Evolutionary conservation across 257 asterid genomes (phyloP).

Genomic region (Nicotiana noctiflora): DNA sequence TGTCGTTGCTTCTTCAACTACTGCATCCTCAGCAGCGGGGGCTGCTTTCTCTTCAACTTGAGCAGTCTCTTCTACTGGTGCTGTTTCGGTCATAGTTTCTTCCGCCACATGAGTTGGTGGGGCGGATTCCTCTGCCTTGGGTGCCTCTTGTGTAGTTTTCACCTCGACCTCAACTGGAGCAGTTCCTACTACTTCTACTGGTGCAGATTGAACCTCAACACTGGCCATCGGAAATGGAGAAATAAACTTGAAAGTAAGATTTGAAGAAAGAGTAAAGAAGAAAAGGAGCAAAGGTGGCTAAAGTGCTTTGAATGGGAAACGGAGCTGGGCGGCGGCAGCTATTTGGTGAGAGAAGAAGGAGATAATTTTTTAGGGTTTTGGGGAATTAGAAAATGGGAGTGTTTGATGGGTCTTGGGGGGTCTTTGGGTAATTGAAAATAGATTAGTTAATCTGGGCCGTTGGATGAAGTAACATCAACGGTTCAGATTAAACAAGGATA

Average conservation of each 20-base stretch:
- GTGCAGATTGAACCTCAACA: constrained; percentile 47
- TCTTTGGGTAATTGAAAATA: no score
- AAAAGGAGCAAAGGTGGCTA: neutral
- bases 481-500: no score
- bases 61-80: constrained; percentile 12
- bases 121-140: constrained; percentile 8
- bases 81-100: constrained; percentile 17
- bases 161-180: constrained; percentile 20
- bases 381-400: no score
- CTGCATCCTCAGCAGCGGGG: constrained; percentile 11
- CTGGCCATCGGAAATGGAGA: constrained; percentile 43
- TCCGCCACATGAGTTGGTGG: neutral
- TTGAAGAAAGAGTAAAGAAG: neutral
- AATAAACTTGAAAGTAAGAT: neutral
- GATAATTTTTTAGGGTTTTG: no score
- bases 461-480: no score
- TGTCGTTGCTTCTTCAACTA: constrained; percentile 15
- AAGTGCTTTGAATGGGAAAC: constrained; percentile 14
- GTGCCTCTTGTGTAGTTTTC: constrained; percentile 18
- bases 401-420: no score
- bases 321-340: no score
- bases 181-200: constrained; percentile 20
- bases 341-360: no score
- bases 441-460: no score
- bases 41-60: constrained; percentile 11